A percentile compares a stretch with the other conserved stretches of the same genome.
Conservation (phyloP, 768 basidiomycete species). For the Leucosporidium yakuticum region DNA sequence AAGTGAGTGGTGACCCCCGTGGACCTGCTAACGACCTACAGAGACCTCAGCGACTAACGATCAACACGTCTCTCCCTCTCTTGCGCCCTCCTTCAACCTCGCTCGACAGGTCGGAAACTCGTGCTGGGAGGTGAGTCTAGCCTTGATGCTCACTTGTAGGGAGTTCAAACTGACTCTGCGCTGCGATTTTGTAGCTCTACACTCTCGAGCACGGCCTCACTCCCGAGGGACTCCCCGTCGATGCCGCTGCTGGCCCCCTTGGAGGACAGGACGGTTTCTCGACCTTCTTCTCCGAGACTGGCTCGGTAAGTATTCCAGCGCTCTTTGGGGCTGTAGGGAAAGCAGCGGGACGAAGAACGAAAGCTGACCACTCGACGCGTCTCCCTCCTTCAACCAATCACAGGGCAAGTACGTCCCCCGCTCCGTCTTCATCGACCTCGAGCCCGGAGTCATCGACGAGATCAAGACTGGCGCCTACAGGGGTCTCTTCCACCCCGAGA, state of each 20-base stretch:
- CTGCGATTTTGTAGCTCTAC: constrained; percentile 64
- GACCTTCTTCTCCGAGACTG: constrained; percentile 99
- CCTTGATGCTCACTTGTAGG: background rate
- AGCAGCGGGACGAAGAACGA: constrained; percentile 51
- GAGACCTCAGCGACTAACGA: constrained; percentile 32
- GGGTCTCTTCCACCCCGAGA: constrained; percentile 98
- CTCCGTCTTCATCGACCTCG: constrained; percentile 88
- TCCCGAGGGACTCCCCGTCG: constrained; percentile 35
- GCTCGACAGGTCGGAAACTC: constrained; percentile 70
- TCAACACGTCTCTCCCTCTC: background rate
- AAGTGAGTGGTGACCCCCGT: constrained; percentile 51
- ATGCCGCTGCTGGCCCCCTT: constrained; percentile 28
- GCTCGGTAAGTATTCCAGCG: constrained; percentile 50
- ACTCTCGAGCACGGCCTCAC: constrained; percentile 90
- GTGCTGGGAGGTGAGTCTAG: constrained; percentile 67
- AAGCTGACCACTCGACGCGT: background rate
- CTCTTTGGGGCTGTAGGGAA: constrained; percentile 51
- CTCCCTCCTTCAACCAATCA: background rate
- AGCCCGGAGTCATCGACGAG: constrained; percentile 93
- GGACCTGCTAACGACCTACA: constrained; percentile 22
- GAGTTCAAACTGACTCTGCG: constrained; percentile 33
- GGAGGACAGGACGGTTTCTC: constrained; percentile 76
- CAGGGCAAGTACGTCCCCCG: constrained; percentile 61
- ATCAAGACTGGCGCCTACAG: constrained; percentile 92
- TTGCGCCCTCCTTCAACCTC: background rate